Evolutionary conservation across 805 yeast species (phyloP).

Genomic region (Zygosaccharomyces siamensis): DNA sequence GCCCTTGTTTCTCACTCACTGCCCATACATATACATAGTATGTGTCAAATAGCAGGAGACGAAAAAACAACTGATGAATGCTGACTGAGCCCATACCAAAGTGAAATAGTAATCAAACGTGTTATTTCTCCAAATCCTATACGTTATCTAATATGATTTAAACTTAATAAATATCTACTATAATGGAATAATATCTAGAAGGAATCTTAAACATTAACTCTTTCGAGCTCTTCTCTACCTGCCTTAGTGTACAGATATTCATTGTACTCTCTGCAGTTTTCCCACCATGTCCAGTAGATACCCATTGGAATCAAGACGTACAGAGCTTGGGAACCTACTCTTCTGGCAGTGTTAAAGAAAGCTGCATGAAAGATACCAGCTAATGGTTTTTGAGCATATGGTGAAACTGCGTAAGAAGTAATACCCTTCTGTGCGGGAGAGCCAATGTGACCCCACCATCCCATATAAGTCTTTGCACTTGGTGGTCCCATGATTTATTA

Average conservation of each 20-base stretch:
- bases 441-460: constrained; percentile 96
- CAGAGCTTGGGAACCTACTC: constrained; percentile 80
- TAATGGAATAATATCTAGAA: neutral
- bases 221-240: constrained; percentile 90
- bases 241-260: constrained; percentile 94
- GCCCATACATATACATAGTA: neutral
- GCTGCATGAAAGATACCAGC: constrained; percentile 82
- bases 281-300: constrained; percentile 83
- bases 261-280: constrained; percentile 81
- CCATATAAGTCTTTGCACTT: constrained; percentile 76
- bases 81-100: neutral
- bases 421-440: constrained; percentile 82
- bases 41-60: neutral
- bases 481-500: constrained; percentile 59
- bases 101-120: neutral
- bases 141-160: neutral
- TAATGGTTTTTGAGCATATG: constrained; percentile 89
- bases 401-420: constrained; percentile 86
- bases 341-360: constrained; percentile 88
- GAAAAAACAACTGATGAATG: neutral
- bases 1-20: constrained; percentile 1
- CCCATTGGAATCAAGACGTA: constrained; percentile 74
- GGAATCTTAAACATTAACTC: constrained; percentile 39
- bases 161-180: constrained; percentile 1
- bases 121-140: neutral